A percentile compares a stretch with the other conserved stretches of the same genome.
phyloP scores from a whole-genome alignment of 2,329 filamentous ascomycete species.

The Grosmannia penicillata region DNA sequence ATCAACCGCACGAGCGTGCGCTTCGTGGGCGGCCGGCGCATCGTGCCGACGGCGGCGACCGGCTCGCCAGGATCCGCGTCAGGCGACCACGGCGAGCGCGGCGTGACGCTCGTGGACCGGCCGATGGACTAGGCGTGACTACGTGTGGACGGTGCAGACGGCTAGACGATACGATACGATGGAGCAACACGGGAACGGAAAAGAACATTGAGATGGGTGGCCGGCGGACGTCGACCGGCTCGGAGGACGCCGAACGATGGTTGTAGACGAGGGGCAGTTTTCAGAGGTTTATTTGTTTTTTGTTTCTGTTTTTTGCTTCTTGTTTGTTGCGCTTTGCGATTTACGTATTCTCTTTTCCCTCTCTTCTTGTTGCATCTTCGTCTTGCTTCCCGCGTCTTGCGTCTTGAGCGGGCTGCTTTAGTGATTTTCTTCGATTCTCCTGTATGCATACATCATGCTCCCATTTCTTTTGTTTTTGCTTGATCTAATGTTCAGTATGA shows the following conservation, averaged over 20 bases:
- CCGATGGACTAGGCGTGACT: slow-evolving; percentile 50
- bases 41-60: slow-evolving; percentile 20
- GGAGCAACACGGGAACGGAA: no score
- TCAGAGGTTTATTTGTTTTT: neutral
- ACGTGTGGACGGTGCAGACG: neutral
- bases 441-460: no score
- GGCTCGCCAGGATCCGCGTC: neutral
- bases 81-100: slow-evolving; percentile 18
- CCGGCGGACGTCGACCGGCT: no score
- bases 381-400: neutral
- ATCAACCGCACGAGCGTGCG: slow-evolving; percentile 36
- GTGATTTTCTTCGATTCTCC: neutral
- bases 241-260: no score
- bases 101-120: slow-evolving; percentile 57
- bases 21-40: slow-evolving; percentile 37
- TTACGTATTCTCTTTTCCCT: neutral
- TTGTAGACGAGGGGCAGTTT: neutral
- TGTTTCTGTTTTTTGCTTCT: neutral
- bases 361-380: no score
- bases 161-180: no score
- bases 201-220: no score
- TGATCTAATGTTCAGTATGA: no score
- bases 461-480: no score
- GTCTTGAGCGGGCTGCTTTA: neutral
- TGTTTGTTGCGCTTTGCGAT: neutral